Conservation (phyloP, 768 basidiomycete species). For the Naganishia randhawae region DNA sequence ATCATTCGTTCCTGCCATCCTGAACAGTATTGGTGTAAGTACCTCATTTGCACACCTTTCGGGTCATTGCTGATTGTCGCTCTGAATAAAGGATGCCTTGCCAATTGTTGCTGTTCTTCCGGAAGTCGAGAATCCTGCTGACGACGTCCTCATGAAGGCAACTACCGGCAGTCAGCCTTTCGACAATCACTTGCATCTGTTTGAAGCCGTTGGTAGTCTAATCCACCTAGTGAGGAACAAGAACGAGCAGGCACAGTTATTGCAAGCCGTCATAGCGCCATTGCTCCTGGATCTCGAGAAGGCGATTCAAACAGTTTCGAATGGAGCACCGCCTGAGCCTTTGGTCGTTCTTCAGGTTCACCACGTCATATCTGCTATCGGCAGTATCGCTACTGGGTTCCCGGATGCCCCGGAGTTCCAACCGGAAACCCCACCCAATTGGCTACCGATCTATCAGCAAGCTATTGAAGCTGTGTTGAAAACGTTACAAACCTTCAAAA, state of each 20-base stretch:
- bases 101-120: slow-evolving; percentile 71
- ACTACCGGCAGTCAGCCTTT: slow-evolving; percentile 69
- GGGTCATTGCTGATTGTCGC: slow-evolving; percentile 51
- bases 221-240: slow-evolving; percentile 66
- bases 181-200: slow-evolving; percentile 88
- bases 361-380: slow-evolving; percentile 89
- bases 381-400: slow-evolving; percentile 92
- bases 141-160: slow-evolving; percentile 67
- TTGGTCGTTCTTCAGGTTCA: slow-evolving; percentile 81
- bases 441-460: slow-evolving; percentile 72
- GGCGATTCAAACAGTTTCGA: slow-evolving; percentile 56
- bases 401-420: slow-evolving; percentile 58
- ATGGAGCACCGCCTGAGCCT: slow-evolving; percentile 62
- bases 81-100: slow-evolving; percentile 63
- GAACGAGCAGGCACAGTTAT: slow-evolving; percentile 61
- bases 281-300: slow-evolving; percentile 62
- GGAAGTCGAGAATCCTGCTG: slow-evolving; percentile 68
- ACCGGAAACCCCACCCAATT: slow-evolving; percentile 65
- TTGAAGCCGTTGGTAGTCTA: slow-evolving; percentile 82
- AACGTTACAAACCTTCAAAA: slow-evolving; percentile 81
- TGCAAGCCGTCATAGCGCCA: slow-evolving; percentile 76
- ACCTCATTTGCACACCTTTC: slow-evolving; percentile 33
- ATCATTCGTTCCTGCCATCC: slow-evolving; percentile 66
- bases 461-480: slow-evolving; percentile 82
- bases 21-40: slow-evolving; percentile 55